Base-by-base conservation (phyloP, 2,329 filamentous ascomycete genomes). In the Paecilomyces sp. region DNA sequence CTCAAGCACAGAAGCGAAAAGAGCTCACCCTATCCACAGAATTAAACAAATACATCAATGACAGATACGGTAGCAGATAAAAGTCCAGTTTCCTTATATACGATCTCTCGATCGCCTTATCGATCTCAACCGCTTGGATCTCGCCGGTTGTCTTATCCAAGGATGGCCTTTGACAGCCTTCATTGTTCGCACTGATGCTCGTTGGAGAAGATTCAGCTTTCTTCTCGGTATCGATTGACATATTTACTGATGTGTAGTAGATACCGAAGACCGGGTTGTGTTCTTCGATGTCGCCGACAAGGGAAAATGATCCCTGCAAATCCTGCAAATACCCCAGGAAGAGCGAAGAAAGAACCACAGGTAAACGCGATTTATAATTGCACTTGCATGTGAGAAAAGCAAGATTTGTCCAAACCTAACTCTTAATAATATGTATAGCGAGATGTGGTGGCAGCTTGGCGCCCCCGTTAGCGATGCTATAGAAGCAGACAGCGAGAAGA, bases 41-140 rank as follows among this genome's bases (percentile, higher is more conserved):
- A 36, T 55, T 55, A 18, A 55, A 55, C 30, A 55, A 36, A 55
- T 55, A 55, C 54, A 55, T 55, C 54, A 55, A 13, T 11, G 54
- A 55, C 25, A 55, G 22, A 36, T 31, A 33, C 30, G 54, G 54
- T 6, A 55, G 28, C 4, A 55, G 31, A 31, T 55, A 55, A 36
- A 55, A 55, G 18, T 55, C 54, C 28, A 55, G 18, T 31, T 55
- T 55, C 4, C 54, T 28, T 9, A 55, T 11, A 36, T 55, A 55
- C 8, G 54, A 55, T 31, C 54, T 31, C 13, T 55, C 54, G 11
- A 55, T 18, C 30, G 30, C 54, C 30, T 55, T 55, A 31, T 55
- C 52, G 52, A 54, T 28, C 28, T 55, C 24, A 7, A 55, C 30
- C 11, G 54, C 34, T 9, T 55, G 54, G 30, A 33, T 33, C 7